Conservation (phyloP, 2,329 filamentous ascomycete species). For the Fusarium drepaniforme region DNA sequence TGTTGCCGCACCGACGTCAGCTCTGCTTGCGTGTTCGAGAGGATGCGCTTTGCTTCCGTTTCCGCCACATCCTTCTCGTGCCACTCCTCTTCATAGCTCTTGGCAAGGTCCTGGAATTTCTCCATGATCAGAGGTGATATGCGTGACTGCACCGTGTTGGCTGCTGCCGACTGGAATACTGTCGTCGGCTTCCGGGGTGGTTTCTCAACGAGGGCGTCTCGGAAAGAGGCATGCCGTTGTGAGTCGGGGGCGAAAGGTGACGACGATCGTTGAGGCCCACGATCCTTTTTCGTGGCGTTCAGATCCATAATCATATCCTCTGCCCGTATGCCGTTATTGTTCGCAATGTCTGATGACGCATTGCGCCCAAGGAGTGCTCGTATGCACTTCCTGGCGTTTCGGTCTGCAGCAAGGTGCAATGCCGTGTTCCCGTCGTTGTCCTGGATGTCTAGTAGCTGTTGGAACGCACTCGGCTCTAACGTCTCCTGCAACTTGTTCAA, state of each 20-base stretch:
- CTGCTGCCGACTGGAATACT: slow-evolving; percentile 71
- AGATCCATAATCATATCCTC: slow-evolving; percentile 84
- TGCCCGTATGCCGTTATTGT: slow-evolving; percentile 84
- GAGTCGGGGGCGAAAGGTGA: slow-evolving; percentile 75
- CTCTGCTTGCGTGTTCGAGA: slow-evolving; percentile 77
- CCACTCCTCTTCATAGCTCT: slow-evolving; percentile 80
- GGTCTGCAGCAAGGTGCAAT: slow-evolving; percentile 78
- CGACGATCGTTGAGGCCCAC: slow-evolving; percentile 80
- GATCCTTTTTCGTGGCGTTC: slow-evolving; percentile 77
- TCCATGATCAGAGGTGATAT: slow-evolving; percentile 78
- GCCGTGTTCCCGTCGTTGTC: slow-evolving; percentile 93
- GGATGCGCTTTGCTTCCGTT: slow-evolving; percentile 73
- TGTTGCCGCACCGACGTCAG: slow-evolving; percentile 71
- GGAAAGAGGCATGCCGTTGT: slow-evolving; percentile 66
- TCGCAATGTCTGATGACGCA: slow-evolving; percentile 85
- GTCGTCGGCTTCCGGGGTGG: slow-evolving; percentile 55
- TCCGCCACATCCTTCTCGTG: slow-evolving; percentile 79
- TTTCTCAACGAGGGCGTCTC: slow-evolving; percentile 61
- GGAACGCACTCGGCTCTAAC: slow-evolving; percentile 80
- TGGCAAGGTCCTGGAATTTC: slow-evolving; percentile 78
- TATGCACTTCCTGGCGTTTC: slow-evolving; percentile 90
- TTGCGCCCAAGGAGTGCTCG: slow-evolving; percentile 83
- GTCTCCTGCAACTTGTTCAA: slow-evolving; percentile 87
- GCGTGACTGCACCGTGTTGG: slow-evolving; percentile 76
- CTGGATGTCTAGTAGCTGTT: slow-evolving; percentile 82